Evolutionary conservation across 345 rosid species (phyloP), one percentile per base, ranked within the genome.

Genomic region (Dipteronia dyeriana): DNA sequence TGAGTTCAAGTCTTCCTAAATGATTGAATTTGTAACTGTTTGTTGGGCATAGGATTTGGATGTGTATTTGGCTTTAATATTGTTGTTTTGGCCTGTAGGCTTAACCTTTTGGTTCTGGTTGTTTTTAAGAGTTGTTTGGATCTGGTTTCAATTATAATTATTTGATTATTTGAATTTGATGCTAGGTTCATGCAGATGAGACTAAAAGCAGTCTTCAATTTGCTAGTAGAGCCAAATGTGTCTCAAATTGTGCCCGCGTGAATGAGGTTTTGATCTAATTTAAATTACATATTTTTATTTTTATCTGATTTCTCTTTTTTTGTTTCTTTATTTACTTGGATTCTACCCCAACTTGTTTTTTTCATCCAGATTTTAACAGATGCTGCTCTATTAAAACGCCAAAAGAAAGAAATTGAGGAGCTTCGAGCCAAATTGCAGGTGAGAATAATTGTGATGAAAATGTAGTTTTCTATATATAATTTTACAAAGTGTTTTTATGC

Each of bases 361-460:
- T 66, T 38, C 31, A 80, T 78, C 53, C 75, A 95, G 99, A 89
- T 95, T 75, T 83, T 93, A 79, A 93, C 98, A 25, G 98, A 95
- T 87, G 98, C 97, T 80, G 99, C 99, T 81, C 76, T 95, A 76
- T 74, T 95, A 77, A 95, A 95, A 88, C 98, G 99, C 59, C 99
- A 93, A 78, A 95, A 95, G 90, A 95, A 91, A 84, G 99, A 95
- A 82, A 95, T 95, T 75, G 99, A 93, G 85, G 96, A 95, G 85
- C 98, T 95, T 83, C 90, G 97, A 76, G 92, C 93, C 78, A 95
- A 95, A 85, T 82, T 93, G 78, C 90, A 86, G 94, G 99, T 90
- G 75, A 25, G 77, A 59, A 20, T 23, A 57, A 61, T 49, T 77
- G 49, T 66, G 11, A 5, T 23, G 26, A 43, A 26, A 53, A 56